Percentiles rank a stretch among this genome's conserved stretches.
Evolutionary conservation across 805 yeast genomes (phyloP).

Genomic region (Cyberlindnera euphorbiae): DNA sequence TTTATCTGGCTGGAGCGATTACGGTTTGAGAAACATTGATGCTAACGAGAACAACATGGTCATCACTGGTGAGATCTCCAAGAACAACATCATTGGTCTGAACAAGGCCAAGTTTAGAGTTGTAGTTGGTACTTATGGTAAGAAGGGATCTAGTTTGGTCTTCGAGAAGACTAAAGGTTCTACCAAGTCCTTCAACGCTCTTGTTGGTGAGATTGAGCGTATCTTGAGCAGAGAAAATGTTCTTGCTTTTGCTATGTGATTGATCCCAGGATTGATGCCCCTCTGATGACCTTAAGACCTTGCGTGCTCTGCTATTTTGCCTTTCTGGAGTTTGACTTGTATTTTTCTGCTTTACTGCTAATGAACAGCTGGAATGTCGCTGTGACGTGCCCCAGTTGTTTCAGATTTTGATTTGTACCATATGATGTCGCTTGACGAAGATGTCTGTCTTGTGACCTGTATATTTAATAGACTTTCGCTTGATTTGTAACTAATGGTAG

Average conservation of each 20-base stretch:
- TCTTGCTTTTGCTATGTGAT: slow-evolving; percentile 29
- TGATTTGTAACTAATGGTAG: no score
- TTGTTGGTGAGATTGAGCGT: slow-evolving; percentile 58
- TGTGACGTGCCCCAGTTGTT: no score
- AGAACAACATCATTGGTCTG: slow-evolving; percentile 55
- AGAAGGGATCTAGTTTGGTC: slow-evolving; percentile 47
- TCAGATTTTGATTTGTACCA: no score
- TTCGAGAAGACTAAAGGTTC: slow-evolving; percentile 67
- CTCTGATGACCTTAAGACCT: no score
- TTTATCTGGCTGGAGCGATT: slow-evolving; percentile 62
- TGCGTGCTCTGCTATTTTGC: no score
- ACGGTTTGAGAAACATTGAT: slow-evolving; percentile 57
- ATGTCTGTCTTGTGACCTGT: no score
- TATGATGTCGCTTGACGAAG: no score
- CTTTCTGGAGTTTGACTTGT: no score
- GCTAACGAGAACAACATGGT: slow-evolving; percentile 38
- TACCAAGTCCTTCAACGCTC: slow-evolving; percentile 50
- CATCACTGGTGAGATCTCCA: slow-evolving; percentile 59
- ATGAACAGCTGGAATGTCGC: no score
- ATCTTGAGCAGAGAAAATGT: slow-evolving; percentile 64
- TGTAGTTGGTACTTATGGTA: slow-evolving; percentile 38
- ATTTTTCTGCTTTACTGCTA: no score
- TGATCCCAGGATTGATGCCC: no score
- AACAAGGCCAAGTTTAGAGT: slow-evolving; percentile 62
- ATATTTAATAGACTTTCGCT: slow-evolving; percentile 3